Evolutionary conservation across 345 rosid species (phyloP).

Genomic region (Eucalyptus decipiens): DNA sequence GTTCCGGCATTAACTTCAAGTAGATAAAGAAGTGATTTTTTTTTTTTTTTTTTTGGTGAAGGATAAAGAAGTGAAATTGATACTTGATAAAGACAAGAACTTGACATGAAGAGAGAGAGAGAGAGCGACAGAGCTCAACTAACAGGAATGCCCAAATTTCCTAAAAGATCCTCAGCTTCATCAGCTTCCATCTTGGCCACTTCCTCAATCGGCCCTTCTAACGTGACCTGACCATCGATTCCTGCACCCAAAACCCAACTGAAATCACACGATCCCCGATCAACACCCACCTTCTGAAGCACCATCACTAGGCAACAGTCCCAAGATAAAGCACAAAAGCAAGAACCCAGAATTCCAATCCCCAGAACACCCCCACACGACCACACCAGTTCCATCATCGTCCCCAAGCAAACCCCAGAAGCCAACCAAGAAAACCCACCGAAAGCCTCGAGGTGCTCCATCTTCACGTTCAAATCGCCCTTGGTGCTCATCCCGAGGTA

Average conservation of each 20-base stretch:
- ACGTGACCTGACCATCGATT: conserved; percentile 39
- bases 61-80: neutral
- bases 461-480: conserved; percentile 84
- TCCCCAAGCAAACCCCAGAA: neutral
- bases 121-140: neutral
- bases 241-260: conserved; percentile 11
- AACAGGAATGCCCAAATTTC: conserved; percentile 52
- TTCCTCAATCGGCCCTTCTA: conserved; percentile 90
- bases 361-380: neutral
- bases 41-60: neutral
- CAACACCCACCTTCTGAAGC: neutral
- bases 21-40: neutral
- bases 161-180: conserved; percentile 62
- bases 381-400: neutral
- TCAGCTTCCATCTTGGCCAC: conserved; percentile 69
- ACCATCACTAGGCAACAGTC: neutral
- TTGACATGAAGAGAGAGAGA: too few relatives aligned
- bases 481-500: conserved; percentile 91
- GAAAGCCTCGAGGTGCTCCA: conserved; percentile 44
- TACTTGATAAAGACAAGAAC: neutral
- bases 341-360: neutral
- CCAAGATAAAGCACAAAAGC: neutral
- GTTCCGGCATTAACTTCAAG: neutral
- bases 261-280: neutral
- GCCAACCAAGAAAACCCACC: conserved; percentile 10